phyloP scores from a whole-genome alignment of 371 early-diverging fungal genomes.

The Syncephalastrum sp. region DNA sequence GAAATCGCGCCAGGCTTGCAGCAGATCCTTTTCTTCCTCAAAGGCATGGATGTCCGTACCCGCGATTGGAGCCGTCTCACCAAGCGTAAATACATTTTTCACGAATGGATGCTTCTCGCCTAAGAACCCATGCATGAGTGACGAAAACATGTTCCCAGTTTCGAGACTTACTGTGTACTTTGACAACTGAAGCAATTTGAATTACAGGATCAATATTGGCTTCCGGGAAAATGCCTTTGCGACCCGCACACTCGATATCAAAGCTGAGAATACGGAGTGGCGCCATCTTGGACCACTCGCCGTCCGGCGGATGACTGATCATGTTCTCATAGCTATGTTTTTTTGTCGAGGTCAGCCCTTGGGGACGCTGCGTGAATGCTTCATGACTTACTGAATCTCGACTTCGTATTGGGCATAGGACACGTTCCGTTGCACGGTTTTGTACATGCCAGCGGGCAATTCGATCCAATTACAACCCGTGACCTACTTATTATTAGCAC shows the following conservation, averaged over 20 bases:
- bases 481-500: conserved; percentile 36
- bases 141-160: neutral
- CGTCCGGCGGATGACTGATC: conserved; percentile 85
- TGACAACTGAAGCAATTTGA: conserved; percentile 98
- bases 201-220: conserved; percentile 97
- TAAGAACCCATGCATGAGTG: conserved; percentile 13
- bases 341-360: neutral
- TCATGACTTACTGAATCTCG: conserved; percentile 51
- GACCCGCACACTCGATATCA: conserved; percentile 99
- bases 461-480: conserved; percentile 94
- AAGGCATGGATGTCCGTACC: conserved; percentile 90
- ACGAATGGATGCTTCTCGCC: conserved; percentile 87
- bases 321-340: conserved; percentile 64
- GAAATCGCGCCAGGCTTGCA: conserved; percentile 91
- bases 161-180: conserved; percentile 69
- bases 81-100: conserved; percentile 92
- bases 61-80: conserved; percentile 90
- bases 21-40: conserved; percentile 83
- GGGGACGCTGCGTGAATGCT: neutral
- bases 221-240: conserved; percentile 97
- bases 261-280: conserved; percentile 97
- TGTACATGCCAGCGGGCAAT: conserved; percentile 74
- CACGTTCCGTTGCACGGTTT: conserved; percentile 29
- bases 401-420: conserved; percentile 88
- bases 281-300: conserved; percentile 93